phyloP scores from a whole-genome alignment of 352 stramenopile species.

The Phytophthora parvispora region DNA sequence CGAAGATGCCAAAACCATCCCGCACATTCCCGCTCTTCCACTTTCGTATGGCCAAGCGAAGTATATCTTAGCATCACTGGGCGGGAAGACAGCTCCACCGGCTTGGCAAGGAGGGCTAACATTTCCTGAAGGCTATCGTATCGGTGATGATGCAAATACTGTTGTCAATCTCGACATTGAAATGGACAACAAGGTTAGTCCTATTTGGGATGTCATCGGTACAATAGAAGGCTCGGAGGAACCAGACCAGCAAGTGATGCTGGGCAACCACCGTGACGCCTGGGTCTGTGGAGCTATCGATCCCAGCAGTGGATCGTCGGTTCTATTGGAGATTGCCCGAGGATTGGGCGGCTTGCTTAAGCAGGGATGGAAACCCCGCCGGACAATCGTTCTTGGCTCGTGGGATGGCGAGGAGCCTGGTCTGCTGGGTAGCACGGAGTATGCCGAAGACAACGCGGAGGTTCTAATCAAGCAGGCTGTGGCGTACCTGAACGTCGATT shows the following conservation, averaged over 20 bases:
- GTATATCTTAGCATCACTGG: conserved; percentile 67
- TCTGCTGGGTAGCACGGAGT: conserved; percentile 88
- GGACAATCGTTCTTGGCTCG: conserved; percentile 71
- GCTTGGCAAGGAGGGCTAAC: conserved; percentile 67
- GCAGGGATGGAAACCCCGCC: conserved; percentile 70
- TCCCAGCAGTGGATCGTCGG: conserved; percentile 84
- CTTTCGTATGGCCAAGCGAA: conserved; percentile 83
- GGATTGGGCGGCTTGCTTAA: conserved; percentile 65
- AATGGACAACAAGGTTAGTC: conserved; percentile 76
- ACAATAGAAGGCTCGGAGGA: conserved; percentile 64
- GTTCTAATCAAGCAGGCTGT: conserved; percentile 65
- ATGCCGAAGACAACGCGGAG: conserved; percentile 72
- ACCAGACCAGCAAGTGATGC: conserved; percentile 70
- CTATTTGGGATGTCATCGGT: conserved; percentile 92
- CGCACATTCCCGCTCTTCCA: conserved; percentile 32
- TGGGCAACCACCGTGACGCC: conserved; percentile 92
- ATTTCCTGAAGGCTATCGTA: conserved; percentile 61
- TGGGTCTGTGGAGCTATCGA: conserved; percentile 92
- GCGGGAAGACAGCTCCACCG: conserved; percentile 53
- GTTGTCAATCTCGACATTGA: conserved; percentile 63
- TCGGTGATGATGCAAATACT: conserved; percentile 70
- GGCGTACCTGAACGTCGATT: conserved; percentile 91
- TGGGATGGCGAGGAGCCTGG: conserved; percentile 89
- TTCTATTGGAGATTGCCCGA: conserved; percentile 82
- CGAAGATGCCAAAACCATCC: conserved; percentile 59